These are phyloP conservation scores for Neospora caninum DNA, from an alignment of 169 alveolate species.

Conservation along the genomic window DNA sequence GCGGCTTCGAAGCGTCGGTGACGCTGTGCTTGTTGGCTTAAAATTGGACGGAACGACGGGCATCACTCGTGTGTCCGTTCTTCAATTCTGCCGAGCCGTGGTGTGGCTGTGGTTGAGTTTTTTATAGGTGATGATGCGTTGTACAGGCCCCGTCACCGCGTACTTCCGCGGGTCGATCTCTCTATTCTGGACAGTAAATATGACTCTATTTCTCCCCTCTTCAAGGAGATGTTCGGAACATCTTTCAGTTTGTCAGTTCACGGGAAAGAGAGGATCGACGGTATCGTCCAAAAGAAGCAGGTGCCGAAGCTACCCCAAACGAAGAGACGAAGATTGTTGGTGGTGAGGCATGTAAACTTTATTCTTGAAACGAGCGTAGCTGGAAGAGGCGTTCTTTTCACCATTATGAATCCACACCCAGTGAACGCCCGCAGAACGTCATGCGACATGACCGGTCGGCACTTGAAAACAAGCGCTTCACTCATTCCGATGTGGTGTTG, in stretches of 20 bases:
- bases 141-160: neutral
- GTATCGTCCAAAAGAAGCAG: neutral
- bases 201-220: neutral
- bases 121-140: neutral
- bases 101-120: no score
- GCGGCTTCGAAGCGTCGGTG: neutral
- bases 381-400: neutral
- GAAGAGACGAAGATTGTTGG: neutral
- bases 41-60: no score
- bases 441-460: neutral
- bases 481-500: neutral
- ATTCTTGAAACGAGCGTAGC: no score
- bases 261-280: neutral
- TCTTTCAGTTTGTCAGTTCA: neutral
- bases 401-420: neutral
- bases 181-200: neutral
- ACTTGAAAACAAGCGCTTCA: neutral
- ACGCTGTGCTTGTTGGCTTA: no score
- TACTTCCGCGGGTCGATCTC: neutral
- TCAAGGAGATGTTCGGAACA: neutral
- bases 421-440: neutral
- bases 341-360: neutral
- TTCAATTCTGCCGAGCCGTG: no score
- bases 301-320: neutral
- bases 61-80: neutral